Conservation (phyloP, 495 filamentous ascomycete genomes). For the Astrothelium subdiscretum region DNA sequence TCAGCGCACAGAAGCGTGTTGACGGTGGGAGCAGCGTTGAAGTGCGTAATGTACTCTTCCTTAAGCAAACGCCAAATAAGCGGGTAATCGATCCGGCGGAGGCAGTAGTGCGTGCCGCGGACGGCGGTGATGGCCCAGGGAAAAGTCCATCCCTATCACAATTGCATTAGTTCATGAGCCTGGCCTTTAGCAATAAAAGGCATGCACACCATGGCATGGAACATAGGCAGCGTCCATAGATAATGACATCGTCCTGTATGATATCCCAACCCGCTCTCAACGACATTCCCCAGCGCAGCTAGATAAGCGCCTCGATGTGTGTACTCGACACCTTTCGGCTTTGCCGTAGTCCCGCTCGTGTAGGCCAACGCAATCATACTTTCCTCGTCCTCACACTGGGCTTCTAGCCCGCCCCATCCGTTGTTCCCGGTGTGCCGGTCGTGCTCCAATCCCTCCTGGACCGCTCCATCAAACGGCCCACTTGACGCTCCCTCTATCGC, state of each 20-base stretch:
- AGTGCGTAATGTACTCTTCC: constrained; percentile 78
- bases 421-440: constrained; percentile 48
- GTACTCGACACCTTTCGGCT: constrained; percentile 87
- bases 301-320: constrained; percentile 83
- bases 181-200: too few relatives aligned
- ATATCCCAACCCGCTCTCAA: constrained; percentile 76
- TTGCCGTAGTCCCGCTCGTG: constrained; percentile 86
- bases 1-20: constrained; percentile 83
- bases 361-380: constrained; percentile 75
- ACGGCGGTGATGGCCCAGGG: constrained; percentile 84
- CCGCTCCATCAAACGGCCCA: constrained; percentile 74
- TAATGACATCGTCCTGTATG: constrained; percentile 59
- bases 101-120: constrained; percentile 85
- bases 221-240: constrained; percentile 92
- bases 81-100: constrained; percentile 89
- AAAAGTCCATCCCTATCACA: constrained; percentile 32
- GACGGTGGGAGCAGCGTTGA: constrained; percentile 91
- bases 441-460: constrained; percentile 64
- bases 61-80: constrained; percentile 83
- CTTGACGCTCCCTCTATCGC: constrained; percentile 57
- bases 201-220: constrained; percentile 73
- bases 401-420: constrained; percentile 69
- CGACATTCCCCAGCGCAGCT: constrained; percentile 69
- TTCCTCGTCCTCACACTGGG: constrained; percentile 61
- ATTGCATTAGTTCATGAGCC: too few relatives aligned